These are phyloP conservation scores for Chara braunii DNA, from an alignment of 139 green algal genomes.

Conservation along the genomic window DNA sequence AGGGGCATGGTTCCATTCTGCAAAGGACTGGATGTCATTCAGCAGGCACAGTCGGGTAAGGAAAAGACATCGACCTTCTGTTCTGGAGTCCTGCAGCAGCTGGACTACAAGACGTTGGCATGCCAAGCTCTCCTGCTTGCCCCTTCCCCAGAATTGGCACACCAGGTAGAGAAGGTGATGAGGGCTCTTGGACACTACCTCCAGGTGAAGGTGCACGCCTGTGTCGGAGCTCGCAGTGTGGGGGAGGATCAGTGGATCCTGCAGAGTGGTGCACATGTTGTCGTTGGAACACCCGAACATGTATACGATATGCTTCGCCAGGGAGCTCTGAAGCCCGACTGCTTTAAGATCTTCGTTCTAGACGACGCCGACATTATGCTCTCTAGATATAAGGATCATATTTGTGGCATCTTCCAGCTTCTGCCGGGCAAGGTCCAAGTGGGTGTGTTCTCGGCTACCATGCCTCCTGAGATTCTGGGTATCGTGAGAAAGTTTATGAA, in stretches of 20 bases:
- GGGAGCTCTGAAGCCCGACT: conserved; percentile 71
- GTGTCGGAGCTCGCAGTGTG: conserved; percentile 88
- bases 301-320: conserved; percentile 98
- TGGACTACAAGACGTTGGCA: conserved; percentile 83
- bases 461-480: conserved; percentile 94
- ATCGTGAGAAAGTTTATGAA: conserved; percentile 99
- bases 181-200: conserved; percentile 93
- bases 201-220: conserved; percentile 97
- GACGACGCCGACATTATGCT: conserved; percentile 99
- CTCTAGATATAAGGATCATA: conserved; percentile 94
- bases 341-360: conserved; percentile 90
- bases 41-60: conserved; percentile 97
- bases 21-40: conserved; percentile 94
- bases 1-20: conserved; percentile 97
- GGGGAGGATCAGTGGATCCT: conserved; percentile 93
- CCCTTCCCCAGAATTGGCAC: conserved; percentile 93
- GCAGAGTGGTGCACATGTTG: conserved; percentile 64
- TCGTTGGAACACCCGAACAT: conserved; percentile 95
- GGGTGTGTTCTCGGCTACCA: conserved; percentile 94
- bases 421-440: conserved; percentile 96
- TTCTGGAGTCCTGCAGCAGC: conserved; percentile 90
- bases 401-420: conserved; percentile 99
- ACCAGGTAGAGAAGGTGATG: conserved; percentile 99
- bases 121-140: conserved; percentile 96
- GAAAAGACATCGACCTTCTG: conserved; percentile 99